Base-by-base conservation (phyloP, 805 yeast genomes). In the Pichia occidentalis region DNA sequence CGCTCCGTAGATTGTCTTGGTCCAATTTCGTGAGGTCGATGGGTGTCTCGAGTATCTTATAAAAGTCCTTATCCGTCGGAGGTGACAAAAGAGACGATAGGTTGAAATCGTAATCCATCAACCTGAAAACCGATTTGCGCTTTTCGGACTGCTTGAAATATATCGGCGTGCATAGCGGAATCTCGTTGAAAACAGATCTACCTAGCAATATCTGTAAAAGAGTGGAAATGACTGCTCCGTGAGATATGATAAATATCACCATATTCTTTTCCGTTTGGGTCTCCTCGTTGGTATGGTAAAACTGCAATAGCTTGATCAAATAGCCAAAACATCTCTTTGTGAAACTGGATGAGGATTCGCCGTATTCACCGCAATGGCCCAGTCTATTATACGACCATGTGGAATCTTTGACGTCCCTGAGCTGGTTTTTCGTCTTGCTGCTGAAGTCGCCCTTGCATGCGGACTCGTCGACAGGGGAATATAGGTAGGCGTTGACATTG, bases 291-390 rank as follows among this genome's bases (percentile, higher is more conserved):
- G 41, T 45, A 19, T 54, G 48, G 34, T 61, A 57, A 34, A 50
- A 54, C 36, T 60, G 63, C 12, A 64, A 39, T 8, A 67, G 49
- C 6, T 58, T 48, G 10, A 56, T 54, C 22, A 66, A 38, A 17
- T 63, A 67, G 6, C 51, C 48, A 29, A 52, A 60, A 33, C 68
- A 55, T 36, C 72, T 50, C 7, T 45, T 37, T 19, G 60, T 62
- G 40, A 66, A 67, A 6, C 58, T 60, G 4, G 48, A 38, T 3
- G 64, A 59, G 1, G 61, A 56, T 47, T 68, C 73, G 13, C 65
- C 67, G 40, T 63, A 67, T 9, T 62, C 65, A 13, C 73, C 72
- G 24, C 70, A 64, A 22, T 59, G 59, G 2, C 73, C 71, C 34
- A 63, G 49, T 29, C 51, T 48, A 39, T 63, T 61, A 31, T 60